Evolutionary conservation across 768 basidiomycete species (phyloP).

Genomic region (Russula sp.): DNA sequence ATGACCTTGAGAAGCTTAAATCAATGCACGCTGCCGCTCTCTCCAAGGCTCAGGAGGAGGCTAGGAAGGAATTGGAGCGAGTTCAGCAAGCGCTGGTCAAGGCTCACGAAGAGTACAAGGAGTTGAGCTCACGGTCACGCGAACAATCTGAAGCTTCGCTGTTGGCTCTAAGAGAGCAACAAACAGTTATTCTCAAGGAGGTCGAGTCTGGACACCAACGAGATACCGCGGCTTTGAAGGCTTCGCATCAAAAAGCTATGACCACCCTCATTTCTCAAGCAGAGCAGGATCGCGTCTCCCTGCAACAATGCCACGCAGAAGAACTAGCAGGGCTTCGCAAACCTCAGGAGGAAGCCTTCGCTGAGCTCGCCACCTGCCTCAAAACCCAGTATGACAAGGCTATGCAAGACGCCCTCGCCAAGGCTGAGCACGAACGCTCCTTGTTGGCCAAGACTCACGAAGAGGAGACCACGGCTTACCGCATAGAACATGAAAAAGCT

Average conservation of each 20-base stretch:
- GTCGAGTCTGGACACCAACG: constrained; percentile 51
- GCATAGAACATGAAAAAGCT: constrained; percentile 44
- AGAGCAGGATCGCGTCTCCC: constrained; percentile 34
- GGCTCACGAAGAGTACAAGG: constrained; percentile 40
- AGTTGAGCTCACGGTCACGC: constrained; percentile 35
- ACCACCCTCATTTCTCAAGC: constrained; percentile 27
- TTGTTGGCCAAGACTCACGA: constrained; percentile 35
- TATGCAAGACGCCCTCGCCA: constrained; percentile 17
- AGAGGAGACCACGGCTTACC: constrained; percentile 36
- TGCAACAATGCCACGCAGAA: constrained; percentile 41
- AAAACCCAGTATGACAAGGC: constrained; percentile 17
- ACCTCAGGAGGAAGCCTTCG: constrained; percentile 44
- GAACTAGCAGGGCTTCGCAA: constrained; percentile 31
- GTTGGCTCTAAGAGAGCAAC: constrained; percentile 47
- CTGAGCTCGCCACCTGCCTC: constrained; percentile 10
- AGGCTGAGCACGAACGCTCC: constrained; percentile 32
- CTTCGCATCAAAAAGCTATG: constrained; percentile 41
- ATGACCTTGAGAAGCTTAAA: constrained; percentile 61
- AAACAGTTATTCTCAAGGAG: constrained; percentile 48
- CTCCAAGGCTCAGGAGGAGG: constrained; percentile 50
- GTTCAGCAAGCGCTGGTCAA: constrained; percentile 40
- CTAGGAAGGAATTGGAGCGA: constrained; percentile 44
- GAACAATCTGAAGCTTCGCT: constrained; percentile 47
- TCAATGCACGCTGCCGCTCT: constrained; percentile 54
- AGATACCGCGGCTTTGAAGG: constrained; percentile 45